A percentile compares a stretch with the other conserved stretches of the same genome.
These are phyloP conservation scores for Gnomoniopsis smithogilvyi DNA, from an alignment of 2,329 filamentous ascomycete species.

Conservation along the genomic window DNA sequence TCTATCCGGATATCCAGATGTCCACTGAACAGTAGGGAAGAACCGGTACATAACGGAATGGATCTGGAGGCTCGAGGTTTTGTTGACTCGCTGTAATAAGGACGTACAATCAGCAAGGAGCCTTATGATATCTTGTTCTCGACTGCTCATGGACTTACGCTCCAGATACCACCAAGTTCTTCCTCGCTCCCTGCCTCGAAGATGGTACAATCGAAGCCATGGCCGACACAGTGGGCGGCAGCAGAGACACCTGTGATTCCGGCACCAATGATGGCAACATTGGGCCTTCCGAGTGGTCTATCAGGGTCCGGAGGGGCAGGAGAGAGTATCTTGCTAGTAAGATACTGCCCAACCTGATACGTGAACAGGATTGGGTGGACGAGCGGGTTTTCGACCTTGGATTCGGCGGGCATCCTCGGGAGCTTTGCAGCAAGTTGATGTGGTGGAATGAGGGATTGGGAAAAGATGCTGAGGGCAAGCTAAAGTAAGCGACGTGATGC, in stretches of 20 bases:
- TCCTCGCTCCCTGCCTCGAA: conserved; percentile 70
- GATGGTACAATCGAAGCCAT: conserved; percentile 78
- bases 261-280: conserved; percentile 66
- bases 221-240: conserved; percentile 78
- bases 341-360: conserved; percentile 63
- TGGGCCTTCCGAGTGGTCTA: conserved; percentile 56
- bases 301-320: conserved; percentile 64
- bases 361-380: conserved; percentile 57
- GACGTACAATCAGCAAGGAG: not conserved
- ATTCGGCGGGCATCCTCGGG: conserved; percentile 30
- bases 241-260: conserved; percentile 74
- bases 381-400: conserved; percentile 36
- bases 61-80: conserved; percentile 78
- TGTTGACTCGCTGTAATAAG: conserved; percentile 64
- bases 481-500: too few relatives aligned
- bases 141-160: conserved; percentile 42
- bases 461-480: not conserved
- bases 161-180: conserved; percentile 77
- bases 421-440: not conserved
- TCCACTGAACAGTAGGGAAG: conserved; percentile 74
- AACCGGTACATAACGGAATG: conserved; percentile 88
- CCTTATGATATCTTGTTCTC: not conserved
- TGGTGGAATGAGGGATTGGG: too few relatives aligned
- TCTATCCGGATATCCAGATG: conserved; percentile 72
- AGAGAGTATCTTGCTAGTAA: conserved; percentile 63